Base-by-base conservation (phyloP, 2,329 filamentous ascomycete genomes). In the Aspergillus phoenicis region DNA sequence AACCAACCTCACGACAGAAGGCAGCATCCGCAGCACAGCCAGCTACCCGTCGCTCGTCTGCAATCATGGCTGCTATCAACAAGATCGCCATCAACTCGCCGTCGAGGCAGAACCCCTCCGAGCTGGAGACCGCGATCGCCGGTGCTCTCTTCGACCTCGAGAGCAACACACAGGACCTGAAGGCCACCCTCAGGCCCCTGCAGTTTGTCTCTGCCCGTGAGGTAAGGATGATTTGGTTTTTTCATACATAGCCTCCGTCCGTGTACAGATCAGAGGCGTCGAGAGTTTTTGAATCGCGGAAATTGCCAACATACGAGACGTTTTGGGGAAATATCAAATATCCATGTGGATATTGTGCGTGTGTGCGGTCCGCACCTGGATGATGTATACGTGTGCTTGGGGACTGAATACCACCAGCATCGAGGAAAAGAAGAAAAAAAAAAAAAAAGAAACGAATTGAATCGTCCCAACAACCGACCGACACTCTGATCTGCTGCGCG, bases 201-300 rank as follows among this genome's bases (percentile, higher is more conserved):
- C 95, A 99, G 88, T 93, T 99, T 84, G 91, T 96, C 82, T 96
- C 91, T 84, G 95, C 95, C 81, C 92, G 93, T 83, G 95, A 99
- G 94, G 95, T 99, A 90, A 93, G 93, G 56, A 56, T 33, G 15
- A 45, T 66, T 66, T 49, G 58, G 58, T 52, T 51, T 33, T 51
- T 48, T 36, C 33, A 36, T 36, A 13, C 33, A 36, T 36, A 36
- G 33, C 7, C 53, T 51, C 52, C 52, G 41, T 60, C 36, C 24
- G 52, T 28, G 24, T 45, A 22, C 53, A 56, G 53, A 47, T 45
- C 53, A 47, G 53, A 51, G 33, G 11, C 13, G 41, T 45, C 26
- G 26, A 26, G 22, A n/a, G 47, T 20, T 13, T 30, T 8, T 30
- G 47, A n/a, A 49, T 49, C 13, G 15, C 24, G 47, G n/a, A 17